Percentiles rank a stretch among this genome's conserved stretches.
Conservation (phyloP, 2,329 filamentous ascomycete species). For the Neophaeococcomyces mojaviensis region DNA sequence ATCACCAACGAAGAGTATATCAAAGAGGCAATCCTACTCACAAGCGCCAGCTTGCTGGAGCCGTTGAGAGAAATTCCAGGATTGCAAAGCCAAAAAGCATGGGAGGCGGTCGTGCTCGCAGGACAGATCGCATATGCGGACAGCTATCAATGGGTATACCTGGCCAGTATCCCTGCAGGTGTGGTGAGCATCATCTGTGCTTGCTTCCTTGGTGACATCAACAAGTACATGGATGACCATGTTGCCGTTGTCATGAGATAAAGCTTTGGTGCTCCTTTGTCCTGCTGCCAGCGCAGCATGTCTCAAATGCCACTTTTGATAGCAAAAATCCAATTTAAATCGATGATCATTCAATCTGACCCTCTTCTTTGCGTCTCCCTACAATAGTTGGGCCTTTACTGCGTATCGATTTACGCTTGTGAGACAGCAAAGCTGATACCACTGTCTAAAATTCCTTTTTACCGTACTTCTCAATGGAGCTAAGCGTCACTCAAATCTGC, state of each 20-base stretch:
- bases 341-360: too few relatives aligned
- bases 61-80: constrained; percentile 31
- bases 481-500: too few relatives aligned
- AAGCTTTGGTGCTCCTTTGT: background rate
- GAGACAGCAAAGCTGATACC: too few relatives aligned
- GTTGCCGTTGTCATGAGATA: constrained; percentile 46
- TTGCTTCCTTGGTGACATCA: constrained; percentile 53
- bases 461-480: too few relatives aligned
- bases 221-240: constrained; percentile 51
- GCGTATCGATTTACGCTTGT: too few relatives aligned
- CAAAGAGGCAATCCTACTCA: constrained; percentile 45
- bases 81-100: constrained; percentile 44
- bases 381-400: too few relatives aligned
- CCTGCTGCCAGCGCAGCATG: too few relatives aligned
- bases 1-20: constrained; percentile 45
- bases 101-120: constrained; percentile 46
- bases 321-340: too few relatives aligned
- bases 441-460: too few relatives aligned
- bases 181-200: constrained; percentile 49
- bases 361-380: too few relatives aligned
- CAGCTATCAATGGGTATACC: constrained; percentile 56
- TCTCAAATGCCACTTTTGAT: too few relatives aligned
- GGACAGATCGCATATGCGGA: constrained; percentile 51
- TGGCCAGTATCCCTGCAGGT: constrained; percentile 56
- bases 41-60: constrained; percentile 43